A percentile compares a stretch with the other conserved stretches of the same genome.
phyloP scores from a whole-genome alignment of 345 rosid genomes.

The Citrus unshiu region DNA sequence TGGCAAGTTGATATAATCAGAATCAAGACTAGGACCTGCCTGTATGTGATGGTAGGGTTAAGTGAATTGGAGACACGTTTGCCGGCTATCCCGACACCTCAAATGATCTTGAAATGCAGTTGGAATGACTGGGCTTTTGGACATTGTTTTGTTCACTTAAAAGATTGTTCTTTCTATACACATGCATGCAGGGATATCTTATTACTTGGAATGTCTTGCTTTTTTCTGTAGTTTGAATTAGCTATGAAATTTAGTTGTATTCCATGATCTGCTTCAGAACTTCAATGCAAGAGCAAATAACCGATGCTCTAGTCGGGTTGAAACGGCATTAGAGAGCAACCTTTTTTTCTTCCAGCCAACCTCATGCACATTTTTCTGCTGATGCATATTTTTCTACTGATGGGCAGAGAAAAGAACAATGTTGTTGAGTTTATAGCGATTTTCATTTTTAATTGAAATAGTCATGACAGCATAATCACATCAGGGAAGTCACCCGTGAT shows the following conservation, averaged over 20 bases:
- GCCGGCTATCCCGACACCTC: neutral
- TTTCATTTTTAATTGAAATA: neutral
- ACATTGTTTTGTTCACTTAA: neutral
- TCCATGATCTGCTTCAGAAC: neutral
- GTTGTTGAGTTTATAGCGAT: neutral
- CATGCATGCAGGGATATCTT: neutral
- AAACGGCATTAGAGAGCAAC: no score
- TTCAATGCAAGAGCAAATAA: neutral
- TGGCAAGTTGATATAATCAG: neutral
- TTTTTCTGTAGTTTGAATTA: neutral
- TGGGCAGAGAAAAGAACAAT: neutral
- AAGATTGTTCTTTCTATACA: neutral
- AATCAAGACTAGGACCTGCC: slow-evolving; percentile 2
- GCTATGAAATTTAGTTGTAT: neutral
- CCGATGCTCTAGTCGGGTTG: neutral
- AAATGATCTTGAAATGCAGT: neutral
- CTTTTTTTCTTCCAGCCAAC: neutral
- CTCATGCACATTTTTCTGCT: no score
- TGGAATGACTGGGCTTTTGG: neutral
- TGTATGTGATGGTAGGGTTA: neutral
- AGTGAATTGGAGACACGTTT: neutral
- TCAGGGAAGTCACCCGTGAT: neutral
- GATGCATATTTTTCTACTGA: neutral
- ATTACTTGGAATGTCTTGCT: neutral
- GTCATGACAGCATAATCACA: neutral